Conservation (phyloP, 305 asterid species). For the Vinca major region DNA sequence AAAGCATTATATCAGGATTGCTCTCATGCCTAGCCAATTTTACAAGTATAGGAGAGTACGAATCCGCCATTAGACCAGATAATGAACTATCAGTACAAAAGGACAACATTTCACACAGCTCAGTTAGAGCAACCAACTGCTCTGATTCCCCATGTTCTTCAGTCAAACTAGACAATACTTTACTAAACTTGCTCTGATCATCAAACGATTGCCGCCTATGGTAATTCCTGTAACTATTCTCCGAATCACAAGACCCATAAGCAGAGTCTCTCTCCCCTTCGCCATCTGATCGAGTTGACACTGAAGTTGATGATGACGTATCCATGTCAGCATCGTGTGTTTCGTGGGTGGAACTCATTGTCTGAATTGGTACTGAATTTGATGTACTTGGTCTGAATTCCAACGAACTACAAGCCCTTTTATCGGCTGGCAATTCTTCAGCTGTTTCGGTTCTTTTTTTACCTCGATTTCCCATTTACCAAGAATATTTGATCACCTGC, state of each 20-base stretch:
- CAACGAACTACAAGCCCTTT: constrained; percentile 74
- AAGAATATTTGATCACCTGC: not conserved
- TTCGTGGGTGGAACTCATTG: constrained; percentile 39
- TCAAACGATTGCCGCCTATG: constrained; percentile 41
- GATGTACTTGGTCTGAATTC: constrained; percentile 78
- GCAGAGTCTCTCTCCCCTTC: constrained; percentile 71
- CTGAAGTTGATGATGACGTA: constrained; percentile 67
- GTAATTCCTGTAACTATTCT: constrained; percentile 48
- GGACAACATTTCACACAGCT: constrained; percentile 81
- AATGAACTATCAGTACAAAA: constrained; percentile 72
- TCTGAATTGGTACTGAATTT: constrained; percentile 39
- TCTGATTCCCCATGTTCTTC: constrained; percentile 66
- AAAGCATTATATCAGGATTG: constrained; percentile 72
- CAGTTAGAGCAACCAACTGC: constrained; percentile 71
- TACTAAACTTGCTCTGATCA: constrained; percentile 62
- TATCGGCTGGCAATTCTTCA: constrained; percentile 88
- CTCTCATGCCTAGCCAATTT: constrained; percentile 60
- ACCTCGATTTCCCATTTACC: constrained; percentile 71
- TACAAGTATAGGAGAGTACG: constrained; percentile 68
- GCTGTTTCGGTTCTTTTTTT: constrained; percentile 67
- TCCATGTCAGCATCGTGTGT: constrained; percentile 67
- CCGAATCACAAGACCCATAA: constrained; percentile 78
- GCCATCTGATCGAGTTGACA: constrained; percentile 64
- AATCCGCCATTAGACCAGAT: constrained; percentile 66
- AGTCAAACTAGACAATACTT: constrained; percentile 48